phyloP scores from a whole-genome alignment of 1,284 basidiomycete species.

The Rugiboletus extremiorientalis region DNA sequence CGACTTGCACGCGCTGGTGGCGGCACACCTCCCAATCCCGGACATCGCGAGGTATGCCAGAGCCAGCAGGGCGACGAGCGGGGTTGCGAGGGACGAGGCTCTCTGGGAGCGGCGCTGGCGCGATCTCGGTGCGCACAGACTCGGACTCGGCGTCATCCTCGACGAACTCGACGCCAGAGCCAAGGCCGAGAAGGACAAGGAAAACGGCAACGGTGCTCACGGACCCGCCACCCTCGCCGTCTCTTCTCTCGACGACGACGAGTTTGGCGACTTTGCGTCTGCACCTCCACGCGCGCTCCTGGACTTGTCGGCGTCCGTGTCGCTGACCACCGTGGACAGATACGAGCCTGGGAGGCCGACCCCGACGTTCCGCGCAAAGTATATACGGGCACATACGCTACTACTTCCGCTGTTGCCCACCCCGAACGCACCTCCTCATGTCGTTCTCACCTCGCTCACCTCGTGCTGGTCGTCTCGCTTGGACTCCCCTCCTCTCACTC shows the following conservation, averaged over 20 bases:
- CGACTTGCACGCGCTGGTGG: constrained; percentile 72
- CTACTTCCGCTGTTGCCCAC: constrained; percentile 59
- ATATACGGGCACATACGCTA: constrained; percentile 63
- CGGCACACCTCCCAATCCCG: constrained; percentile 71
- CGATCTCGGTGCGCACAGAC: constrained; percentile 49
- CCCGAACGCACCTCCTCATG: constrained; percentile 55
- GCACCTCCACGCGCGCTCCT: constrained; percentile 31
- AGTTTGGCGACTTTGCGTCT: constrained; percentile 86
- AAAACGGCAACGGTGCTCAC: neutral
- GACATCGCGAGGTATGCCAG: constrained; percentile 78
- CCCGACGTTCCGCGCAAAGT: constrained; percentile 48
- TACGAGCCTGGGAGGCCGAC: constrained; percentile 29
- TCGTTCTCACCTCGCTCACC: constrained; percentile 55
- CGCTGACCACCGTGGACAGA: constrained; percentile 7
- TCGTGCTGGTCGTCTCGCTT: constrained; percentile 13
- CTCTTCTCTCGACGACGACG: constrained; percentile 76
- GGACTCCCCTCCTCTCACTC: constrained; percentile 38
- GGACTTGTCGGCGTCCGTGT: constrained; percentile 20
- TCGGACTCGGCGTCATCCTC: constrained; percentile 48
- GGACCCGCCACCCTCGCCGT: constrained; percentile 57
- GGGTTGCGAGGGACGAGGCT: constrained; percentile 65
- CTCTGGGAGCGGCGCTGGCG: constrained; percentile 76
- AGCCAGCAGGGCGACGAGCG: constrained; percentile 61
- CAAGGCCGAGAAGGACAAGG: constrained; percentile 17
- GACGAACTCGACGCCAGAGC: constrained; percentile 56